Conservation (phyloP, 345 rosid species). For the Orychophragmus violaceus region DNA sequence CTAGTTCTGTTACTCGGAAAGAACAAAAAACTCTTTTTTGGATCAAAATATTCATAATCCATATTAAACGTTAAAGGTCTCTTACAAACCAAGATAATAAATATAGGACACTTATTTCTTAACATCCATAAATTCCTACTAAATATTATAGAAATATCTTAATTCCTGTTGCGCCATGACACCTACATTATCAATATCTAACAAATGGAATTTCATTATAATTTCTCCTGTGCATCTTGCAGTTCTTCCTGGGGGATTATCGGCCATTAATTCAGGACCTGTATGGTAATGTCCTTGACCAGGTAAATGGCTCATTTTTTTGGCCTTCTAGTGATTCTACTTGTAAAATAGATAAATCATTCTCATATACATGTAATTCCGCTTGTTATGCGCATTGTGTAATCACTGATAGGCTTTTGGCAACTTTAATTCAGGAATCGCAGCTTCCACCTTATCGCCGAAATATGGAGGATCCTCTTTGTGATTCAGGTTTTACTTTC, state of each 20-base stretch:
- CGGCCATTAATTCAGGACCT: constrained; percentile 88
- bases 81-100: background rate
- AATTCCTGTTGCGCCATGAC: background rate
- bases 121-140: background rate
- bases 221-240: constrained; percentile 19
- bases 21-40: background rate
- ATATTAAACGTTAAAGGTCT: background rate
- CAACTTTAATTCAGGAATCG: constrained; percentile 72
- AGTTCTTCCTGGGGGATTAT: constrained; percentile 98
- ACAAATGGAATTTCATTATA: background rate
- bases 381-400: background rate
- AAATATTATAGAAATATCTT: background rate
- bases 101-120: background rate
- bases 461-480: constrained; percentile 96
- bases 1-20: background rate
- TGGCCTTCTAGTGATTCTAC: constrained; percentile 8
- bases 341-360: background rate
- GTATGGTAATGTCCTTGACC: constrained; percentile 82
- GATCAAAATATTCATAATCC: background rate
- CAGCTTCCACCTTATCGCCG: constrained; percentile 81
- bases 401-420: constrained; percentile 8
- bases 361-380: background rate
- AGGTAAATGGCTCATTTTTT: constrained; percentile 45
- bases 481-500: constrained; percentile 75
- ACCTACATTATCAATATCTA: background rate